phyloP scores from a whole-genome alignment of 2,329 filamentous ascomycete genomes.

The Aspergillus sp. region DNA sequence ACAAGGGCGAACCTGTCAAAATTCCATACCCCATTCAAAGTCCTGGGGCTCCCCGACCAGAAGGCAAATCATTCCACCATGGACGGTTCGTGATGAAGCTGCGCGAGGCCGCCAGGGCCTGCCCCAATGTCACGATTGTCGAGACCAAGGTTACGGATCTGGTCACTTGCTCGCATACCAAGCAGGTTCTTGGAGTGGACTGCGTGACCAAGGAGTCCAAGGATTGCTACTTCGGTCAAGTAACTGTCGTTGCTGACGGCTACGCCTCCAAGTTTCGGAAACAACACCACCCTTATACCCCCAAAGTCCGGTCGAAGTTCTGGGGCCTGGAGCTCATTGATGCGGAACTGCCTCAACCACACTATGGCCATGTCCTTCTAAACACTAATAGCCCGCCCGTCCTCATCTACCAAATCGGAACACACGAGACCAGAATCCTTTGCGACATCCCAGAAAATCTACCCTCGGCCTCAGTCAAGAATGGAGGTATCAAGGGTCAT shows the following conservation, averaged over 20 bases:
- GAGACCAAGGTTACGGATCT: slow-evolving; percentile 83
- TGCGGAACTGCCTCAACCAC: slow-evolving; percentile 70
- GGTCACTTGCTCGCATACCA: slow-evolving; percentile 66
- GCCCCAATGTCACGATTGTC: slow-evolving; percentile 83
- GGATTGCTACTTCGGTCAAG: slow-evolving; percentile 82
- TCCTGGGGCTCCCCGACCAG: slow-evolving; percentile 52
- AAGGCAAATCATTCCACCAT: slow-evolving; percentile 88
- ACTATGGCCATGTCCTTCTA: slow-evolving; percentile 86
- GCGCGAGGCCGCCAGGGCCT: slow-evolving; percentile 68
- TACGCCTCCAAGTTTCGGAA: slow-evolving; percentile 92
- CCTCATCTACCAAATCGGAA: slow-evolving; percentile 94
- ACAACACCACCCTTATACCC: slow-evolving; percentile 65
- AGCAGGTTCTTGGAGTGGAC: slow-evolving; percentile 80
- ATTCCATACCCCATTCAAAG: slow-evolving; percentile 75
- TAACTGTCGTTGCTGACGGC: slow-evolving; percentile 89
- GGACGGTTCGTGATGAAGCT: slow-evolving; percentile 86
- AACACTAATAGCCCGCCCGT: slow-evolving; percentile 69
- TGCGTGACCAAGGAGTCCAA: slow-evolving; percentile 62
- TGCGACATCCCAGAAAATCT: slow-evolving; percentile 81
- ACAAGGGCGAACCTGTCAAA: slow-evolving; percentile 68
- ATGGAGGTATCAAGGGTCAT: slow-evolving; percentile 83
- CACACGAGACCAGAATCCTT: slow-evolving; percentile 86
- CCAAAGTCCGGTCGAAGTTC: slow-evolving; percentile 80
- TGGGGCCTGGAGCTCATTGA: slow-evolving; percentile 92
- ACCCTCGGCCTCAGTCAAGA: slow-evolving; percentile 68